Conservation (phyloP, 169 alveolate species). For the Eimeria tenella region DNA sequence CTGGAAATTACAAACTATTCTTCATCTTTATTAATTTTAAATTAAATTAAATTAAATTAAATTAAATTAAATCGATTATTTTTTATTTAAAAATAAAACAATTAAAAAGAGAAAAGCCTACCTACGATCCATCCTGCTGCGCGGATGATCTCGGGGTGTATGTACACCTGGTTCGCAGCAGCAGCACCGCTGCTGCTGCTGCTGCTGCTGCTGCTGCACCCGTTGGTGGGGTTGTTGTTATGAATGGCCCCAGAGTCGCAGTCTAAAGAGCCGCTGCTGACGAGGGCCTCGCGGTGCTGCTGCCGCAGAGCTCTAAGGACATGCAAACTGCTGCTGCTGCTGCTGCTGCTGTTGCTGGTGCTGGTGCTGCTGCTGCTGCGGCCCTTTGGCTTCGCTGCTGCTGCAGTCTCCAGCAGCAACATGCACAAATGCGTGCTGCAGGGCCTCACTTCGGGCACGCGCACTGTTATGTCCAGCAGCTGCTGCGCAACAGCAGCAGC, state of each 20-base stretch:
- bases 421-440: constrained; percentile 50
- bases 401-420: neutral
- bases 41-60: too few relatives aligned
- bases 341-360: neutral
- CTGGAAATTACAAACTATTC: neutral
- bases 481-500: constrained; percentile 69
- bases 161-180: constrained; percentile 3
- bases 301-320: constrained; percentile 5
- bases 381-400: neutral
- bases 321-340: constrained; percentile 18
- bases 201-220: constrained; percentile 39
- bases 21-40: neutral
- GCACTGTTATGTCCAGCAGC: constrained; percentile 68
- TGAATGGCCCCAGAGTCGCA: neutral
- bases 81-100: neutral
- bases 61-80: too few relatives aligned
- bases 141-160: constrained; percentile 48
- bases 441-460: constrained; percentile 76
- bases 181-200: constrained; percentile 21
- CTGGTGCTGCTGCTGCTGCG: constrained; percentile 1
- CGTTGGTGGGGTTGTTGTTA: neutral
- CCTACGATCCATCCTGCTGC: constrained; percentile 70
- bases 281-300: constrained; percentile 24
- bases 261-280: constrained; percentile 10
- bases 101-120: neutral